phyloP scores from a whole-genome alignment of 2,329 filamentous ascomycete species.

The Fusarium xyrophilum region DNA sequence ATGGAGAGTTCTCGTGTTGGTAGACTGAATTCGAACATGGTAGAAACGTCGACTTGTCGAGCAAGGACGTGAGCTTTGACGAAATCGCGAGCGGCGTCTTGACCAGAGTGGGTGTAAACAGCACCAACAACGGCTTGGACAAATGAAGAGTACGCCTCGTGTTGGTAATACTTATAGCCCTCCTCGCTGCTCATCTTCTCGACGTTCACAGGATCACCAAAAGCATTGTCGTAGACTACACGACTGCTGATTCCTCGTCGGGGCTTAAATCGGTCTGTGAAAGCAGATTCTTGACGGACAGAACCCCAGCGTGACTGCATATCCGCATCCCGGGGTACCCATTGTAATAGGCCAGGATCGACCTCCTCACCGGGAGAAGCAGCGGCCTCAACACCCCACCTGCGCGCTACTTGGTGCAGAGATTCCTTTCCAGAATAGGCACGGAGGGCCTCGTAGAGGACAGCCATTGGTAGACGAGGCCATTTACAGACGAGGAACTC shows the following conservation, averaged over 20 bases:
- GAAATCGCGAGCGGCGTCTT: slow-evolving; percentile 80
- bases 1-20: slow-evolving; percentile 84
- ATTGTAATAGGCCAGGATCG: slow-evolving; percentile 89
- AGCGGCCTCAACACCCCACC: slow-evolving; percentile 94
- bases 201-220: slow-evolving; percentile 66
- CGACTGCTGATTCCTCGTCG: slow-evolving; percentile 76
- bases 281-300: slow-evolving; percentile 57
- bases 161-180: slow-evolving; percentile 72
- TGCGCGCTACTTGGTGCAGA: slow-evolving; percentile 73
- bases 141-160: slow-evolving; percentile 74
- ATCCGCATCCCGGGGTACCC: slow-evolving; percentile 59
- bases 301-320: slow-evolving; percentile 59
- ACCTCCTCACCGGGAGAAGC: slow-evolving; percentile 88
- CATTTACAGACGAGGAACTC: slow-evolving; percentile 90
- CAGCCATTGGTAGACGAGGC: slow-evolving; percentile 87
- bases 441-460: slow-evolving; percentile 84
- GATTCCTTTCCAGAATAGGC: slow-evolving; percentile 81
- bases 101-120: slow-evolving; percentile 84
- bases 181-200: slow-evolving; percentile 39
- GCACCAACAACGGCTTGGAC: slow-evolving; percentile 85
- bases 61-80: slow-evolving; percentile 84
- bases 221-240: slow-evolving; percentile 83
- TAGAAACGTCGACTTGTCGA: slow-evolving; percentile 75
- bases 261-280: slow-evolving; percentile 53
- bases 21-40: slow-evolving; percentile 82